Conservation (phyloP, 176 grass and related monocot species). For the Triticum urartu region DNA sequence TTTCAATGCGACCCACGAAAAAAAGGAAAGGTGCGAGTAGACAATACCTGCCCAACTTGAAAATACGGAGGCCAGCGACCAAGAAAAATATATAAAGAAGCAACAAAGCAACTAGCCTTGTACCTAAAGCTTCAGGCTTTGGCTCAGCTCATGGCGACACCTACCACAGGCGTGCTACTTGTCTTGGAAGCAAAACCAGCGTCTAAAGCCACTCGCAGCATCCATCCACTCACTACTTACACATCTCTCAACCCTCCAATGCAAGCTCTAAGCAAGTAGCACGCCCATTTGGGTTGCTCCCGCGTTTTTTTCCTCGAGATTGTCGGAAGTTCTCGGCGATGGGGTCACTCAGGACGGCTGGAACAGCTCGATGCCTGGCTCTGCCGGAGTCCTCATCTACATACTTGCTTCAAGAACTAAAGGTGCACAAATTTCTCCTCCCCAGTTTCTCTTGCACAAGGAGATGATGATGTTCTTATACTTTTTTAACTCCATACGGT, state of each 20-base stretch:
- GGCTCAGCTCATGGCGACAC: slow-evolving; percentile 55
- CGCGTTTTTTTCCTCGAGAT: slow-evolving; percentile 8
- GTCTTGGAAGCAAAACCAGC: slow-evolving; percentile 96
- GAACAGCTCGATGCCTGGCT: slow-evolving; percentile 31
- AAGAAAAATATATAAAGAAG: slow-evolving; percentile 15
- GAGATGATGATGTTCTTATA: not conserved
- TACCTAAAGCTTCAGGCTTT: slow-evolving; percentile 59
- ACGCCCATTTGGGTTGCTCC: slow-evolving; percentile 13
- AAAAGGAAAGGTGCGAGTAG: slow-evolving; percentile 18
- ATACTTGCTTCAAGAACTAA: slow-evolving; percentile 91
- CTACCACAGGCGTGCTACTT: slow-evolving; percentile 74
- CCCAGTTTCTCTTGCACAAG: not conserved
- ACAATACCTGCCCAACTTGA: slow-evolving; percentile 19
- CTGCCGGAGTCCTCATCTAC: slow-evolving; percentile 76
- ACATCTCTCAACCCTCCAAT: slow-evolving; percentile 34
- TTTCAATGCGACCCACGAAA: not conserved
- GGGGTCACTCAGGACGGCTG: slow-evolving; percentile 66
- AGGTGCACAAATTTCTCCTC: slow-evolving; percentile 48
- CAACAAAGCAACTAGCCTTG: slow-evolving; percentile 44
- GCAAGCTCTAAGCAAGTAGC: slow-evolving; percentile 38
- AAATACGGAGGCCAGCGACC: slow-evolving; percentile 4
- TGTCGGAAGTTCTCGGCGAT: slow-evolving; percentile 41
- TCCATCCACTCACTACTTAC: slow-evolving; percentile 46
- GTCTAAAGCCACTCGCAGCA: slow-evolving; percentile 70
- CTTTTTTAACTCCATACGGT: slow-evolving; percentile 5